Conservation (phyloP, 768 basidiomycete species). For the Boletus coccyginus region DNA sequence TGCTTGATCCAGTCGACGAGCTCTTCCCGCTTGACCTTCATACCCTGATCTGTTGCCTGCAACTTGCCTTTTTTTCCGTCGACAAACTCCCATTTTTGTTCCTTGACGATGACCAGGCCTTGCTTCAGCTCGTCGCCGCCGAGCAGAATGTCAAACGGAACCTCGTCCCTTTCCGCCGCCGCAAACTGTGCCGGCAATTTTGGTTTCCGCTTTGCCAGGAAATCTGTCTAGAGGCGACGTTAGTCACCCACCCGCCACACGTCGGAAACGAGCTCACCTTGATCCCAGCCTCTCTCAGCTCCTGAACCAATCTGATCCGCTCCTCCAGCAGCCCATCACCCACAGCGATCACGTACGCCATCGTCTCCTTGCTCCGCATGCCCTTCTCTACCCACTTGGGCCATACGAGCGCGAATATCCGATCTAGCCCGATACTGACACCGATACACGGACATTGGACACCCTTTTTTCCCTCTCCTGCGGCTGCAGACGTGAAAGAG, state of each 20-base stretch:
- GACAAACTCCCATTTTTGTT: constrained; percentile 79
- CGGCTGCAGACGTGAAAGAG: constrained; percentile 81
- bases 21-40: constrained; percentile 58
- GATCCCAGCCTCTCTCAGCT: constrained; percentile 83
- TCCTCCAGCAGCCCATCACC: constrained; percentile 88
- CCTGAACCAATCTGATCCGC: constrained; percentile 73
- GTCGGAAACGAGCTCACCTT: constrained; percentile 51
- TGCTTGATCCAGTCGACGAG: constrained; percentile 62
- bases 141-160: constrained; percentile 91
- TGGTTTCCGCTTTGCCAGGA: constrained; percentile 89
- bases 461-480: constrained; percentile 69
- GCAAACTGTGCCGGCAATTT: constrained; percentile 86
- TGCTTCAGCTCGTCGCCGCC: constrained; percentile 81
- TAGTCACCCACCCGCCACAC: neutral
- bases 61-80: constrained; percentile 68
- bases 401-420: constrained; percentile 90
- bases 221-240: constrained; percentile 65
- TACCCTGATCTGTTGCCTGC: constrained; percentile 60
- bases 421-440: constrained; percentile 88
- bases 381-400: constrained; percentile 80
- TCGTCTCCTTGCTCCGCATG: constrained; percentile 84
- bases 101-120: constrained; percentile 87
- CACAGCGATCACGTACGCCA: constrained; percentile 90
- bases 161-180: constrained; percentile 86
- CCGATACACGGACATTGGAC: constrained; percentile 83